These are phyloP conservation scores for Calamus simplicifolius DNA, from an alignment of 176 grass and related monocot species.

Conservation along the genomic window DNA sequence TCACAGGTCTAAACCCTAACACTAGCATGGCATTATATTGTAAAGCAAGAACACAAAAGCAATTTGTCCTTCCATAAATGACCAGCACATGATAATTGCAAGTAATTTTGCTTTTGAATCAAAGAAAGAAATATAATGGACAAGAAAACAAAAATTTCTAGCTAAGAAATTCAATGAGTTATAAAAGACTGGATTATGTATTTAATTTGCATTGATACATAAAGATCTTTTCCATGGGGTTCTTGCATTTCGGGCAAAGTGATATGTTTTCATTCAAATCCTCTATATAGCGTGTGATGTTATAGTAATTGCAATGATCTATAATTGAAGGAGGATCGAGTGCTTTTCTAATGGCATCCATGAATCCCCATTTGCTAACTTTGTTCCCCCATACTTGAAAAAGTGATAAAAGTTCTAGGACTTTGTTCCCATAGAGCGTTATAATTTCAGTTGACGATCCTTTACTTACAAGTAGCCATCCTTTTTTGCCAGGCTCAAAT, in stretches of 20 bases:
- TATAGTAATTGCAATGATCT: slow-evolving; percentile 11
- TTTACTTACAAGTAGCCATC: slow-evolving; percentile 14
- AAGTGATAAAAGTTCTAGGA: slow-evolving; percentile 9
- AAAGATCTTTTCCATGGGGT: slow-evolving; percentile 6
- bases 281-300: slow-evolving; percentile 2
- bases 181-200: no score
- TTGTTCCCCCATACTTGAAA: neutral
- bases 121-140: no score
- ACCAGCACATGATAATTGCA: no score
- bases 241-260: slow-evolving; percentile 17
- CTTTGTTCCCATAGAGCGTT: slow-evolving; percentile 6
- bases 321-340: neutral
- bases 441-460: slow-evolving; percentile 8
- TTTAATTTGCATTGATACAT: slow-evolving; percentile 23
- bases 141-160: no score
- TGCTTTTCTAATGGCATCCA: slow-evolving; percentile 1
- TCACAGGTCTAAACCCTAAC: no score
- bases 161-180: no score
- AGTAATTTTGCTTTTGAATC: no score
- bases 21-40: no score
- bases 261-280: neutral
- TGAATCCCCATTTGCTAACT: slow-evolving; percentile 11
- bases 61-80: no score
- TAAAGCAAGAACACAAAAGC: no score
- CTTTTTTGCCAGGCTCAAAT: neutral